Percentiles rank a stretch among this genome's conserved stretches.
phyloP scores from a whole-genome alignment of 768 basidiomycete genomes.

The Termitomyces sp. region DNA sequence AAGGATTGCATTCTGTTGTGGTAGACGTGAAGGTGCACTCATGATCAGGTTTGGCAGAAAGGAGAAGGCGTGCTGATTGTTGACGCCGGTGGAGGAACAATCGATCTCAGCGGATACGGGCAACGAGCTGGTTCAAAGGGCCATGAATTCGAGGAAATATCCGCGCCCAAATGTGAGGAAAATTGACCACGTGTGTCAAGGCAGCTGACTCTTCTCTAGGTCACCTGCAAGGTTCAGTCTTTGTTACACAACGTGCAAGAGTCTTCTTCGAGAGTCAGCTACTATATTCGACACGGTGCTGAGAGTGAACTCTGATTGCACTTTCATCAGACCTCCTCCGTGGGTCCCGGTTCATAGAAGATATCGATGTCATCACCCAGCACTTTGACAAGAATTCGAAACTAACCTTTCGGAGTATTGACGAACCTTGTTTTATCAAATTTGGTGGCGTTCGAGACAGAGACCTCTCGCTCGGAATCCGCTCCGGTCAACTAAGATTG shows the following conservation, averaged over 20 bases:
- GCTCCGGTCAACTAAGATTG: not conserved
- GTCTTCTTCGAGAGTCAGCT: not conserved
- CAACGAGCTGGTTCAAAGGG: slow-evolving; percentile 19
- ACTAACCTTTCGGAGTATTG: not conserved
- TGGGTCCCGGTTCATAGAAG: not conserved
- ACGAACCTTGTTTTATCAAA: not conserved
- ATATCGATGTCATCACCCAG: not conserved
- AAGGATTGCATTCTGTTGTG: not conserved
- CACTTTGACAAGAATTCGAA: not conserved
- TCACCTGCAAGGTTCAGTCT: slow-evolving; percentile 3
- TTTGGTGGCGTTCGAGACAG: not conserved
- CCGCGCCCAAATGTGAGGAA: not conserved
- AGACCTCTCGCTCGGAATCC: not conserved
- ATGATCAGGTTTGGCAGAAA: slow-evolving; percentile 22
- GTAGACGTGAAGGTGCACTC: not conserved
- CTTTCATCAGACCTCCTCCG: not conserved
- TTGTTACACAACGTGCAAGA: not conserved
- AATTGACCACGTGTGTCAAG: not conserved
- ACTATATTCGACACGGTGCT: not conserved
- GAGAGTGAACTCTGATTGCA: not conserved
- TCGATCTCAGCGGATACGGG: slow-evolving; percentile 46
- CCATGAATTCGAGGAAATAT: slow-evolving; percentile 4
- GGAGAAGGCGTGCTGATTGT: slow-evolving; percentile 49
- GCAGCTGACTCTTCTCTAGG: not conserved
- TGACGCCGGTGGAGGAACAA: slow-evolving; percentile 62